Base-by-base conservation (phyloP, 345 rosid genomes). In the Aquilaria yunnanensis region DNA sequence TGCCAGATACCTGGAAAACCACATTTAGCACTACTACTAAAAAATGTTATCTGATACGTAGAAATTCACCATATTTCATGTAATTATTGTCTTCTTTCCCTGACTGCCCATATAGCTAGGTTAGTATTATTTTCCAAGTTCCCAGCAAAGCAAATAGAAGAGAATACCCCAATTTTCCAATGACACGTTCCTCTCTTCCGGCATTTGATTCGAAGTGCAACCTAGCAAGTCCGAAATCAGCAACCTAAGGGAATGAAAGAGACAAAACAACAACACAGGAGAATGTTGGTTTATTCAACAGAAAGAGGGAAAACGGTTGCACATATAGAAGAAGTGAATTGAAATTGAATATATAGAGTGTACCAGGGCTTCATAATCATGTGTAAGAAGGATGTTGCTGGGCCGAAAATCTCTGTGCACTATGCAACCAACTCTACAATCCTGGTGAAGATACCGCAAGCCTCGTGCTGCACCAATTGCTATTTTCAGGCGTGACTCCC, bases 301-400 rank as follows among this genome's bases (percentile, higher is more conserved):
- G 23, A 16, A 16, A 16, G 23, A 16, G 23, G 23, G 23, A 16
- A 16, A 16, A 16, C 23, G 23, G 23, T 16, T 16, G 23, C 23
- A 16, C 23, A 16, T 16, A 16, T 16, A 16, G 23, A 16, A 16
- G 23, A 16, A 16, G 23, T 16, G 23, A 16, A 16, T 16, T 16
- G 23, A 16, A 16, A 16, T 16, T 16, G 23, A 16, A 16, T 16
- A 16, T 16, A 16, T 16, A 16, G 23, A 16, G 23, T 16, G 54
- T 80, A 82, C 94, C 85, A 79, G 79, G 54, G 94, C 88, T 56
- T 87, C 86, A 51, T 84, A 87, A 78, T 87, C 90, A 62, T 84
- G 94, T 2, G 90, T 82, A 6, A 87, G 69, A 58, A 87, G 88
- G 75, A 87, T 84, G 51, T 84, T 87, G 57, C 72, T 72, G 33